Evolutionary conservation across 768 basidiomycete genomes (phyloP), one percentile per base, ranked within the genome.

Genomic region (Psilocybe subaeruginosa): DNA sequence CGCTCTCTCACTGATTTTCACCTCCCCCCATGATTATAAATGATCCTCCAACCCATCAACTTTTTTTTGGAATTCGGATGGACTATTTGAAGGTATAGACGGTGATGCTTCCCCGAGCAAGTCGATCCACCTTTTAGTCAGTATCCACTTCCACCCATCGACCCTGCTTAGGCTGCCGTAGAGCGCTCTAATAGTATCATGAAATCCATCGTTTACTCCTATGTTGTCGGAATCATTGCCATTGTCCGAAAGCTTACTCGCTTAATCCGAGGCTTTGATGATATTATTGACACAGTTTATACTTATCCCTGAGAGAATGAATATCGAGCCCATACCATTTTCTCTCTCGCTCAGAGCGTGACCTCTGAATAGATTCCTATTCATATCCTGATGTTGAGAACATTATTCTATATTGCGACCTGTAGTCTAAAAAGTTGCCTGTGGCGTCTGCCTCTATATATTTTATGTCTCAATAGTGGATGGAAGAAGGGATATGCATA

Each of bases 401-500:
- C 4, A 5, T 43, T 43, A 12, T 43, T 43, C 41, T 43, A 43
- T 43, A 43, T 43, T 43, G 8, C 14, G 41, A 43, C 41, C 8
- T 43, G 14, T 16, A 43, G 8, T 43, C 41, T 43, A 43, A 43
- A 43, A 16, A n/a, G 23, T 23, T 37, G 11, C 17, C 52, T 27
- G 49, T 37, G 31, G 51, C 41, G 41, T 43, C 41, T 12, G 41
- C 14, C 41, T 59, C 11, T 9, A 29, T 19, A 16, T 41, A 33
- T 51, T 52, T 66, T 64, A 70, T 30, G 64, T 66, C 46, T 76
- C 75, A 30, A 81, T 72, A 6, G 72, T 72, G 31, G 61, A 73
- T 4, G 87, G 83, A 45, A 90, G 76, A 14, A 76, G 66, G 1
- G 85, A 82, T 29, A 91, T 76, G 68, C 87, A 86, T 16, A 81